Evolutionary conservation across 768 basidiomycete genomes (phyloP).

Genomic region (Tricholoma matsutake): DNA sequence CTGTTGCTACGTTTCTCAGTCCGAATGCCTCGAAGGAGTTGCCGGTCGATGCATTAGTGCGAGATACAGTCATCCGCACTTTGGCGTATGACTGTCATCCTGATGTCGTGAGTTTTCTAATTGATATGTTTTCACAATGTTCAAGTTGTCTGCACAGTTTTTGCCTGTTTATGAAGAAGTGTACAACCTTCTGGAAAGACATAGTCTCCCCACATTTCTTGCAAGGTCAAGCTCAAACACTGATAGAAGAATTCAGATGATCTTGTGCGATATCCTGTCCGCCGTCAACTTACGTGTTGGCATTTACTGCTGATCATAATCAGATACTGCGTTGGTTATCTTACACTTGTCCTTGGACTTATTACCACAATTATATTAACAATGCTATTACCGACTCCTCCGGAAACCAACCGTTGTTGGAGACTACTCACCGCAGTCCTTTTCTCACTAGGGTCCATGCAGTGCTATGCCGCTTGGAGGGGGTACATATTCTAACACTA

Average conservation of each 20-base stretch:
- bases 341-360: constrained; percentile 24
- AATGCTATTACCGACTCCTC: constrained; percentile 21
- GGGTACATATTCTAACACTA: constrained; percentile 19
- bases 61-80: constrained; percentile 26
- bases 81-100: constrained; percentile 32
- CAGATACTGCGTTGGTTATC: constrained; percentile 30
- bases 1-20: constrained; percentile 30
- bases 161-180: constrained; percentile 32
- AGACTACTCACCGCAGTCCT: constrained; percentile 30
- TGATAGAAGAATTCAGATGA: constrained; percentile 33
- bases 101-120: constrained; percentile 26
- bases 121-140: too few relatives aligned
- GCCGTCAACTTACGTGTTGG: background rate
- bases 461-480: constrained; percentile 32
- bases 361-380: constrained; percentile 26
- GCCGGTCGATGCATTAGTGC: constrained; percentile 20
- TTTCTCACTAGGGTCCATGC: constrained; percentile 26
- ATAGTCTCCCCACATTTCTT: constrained; percentile 32
- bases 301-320: background rate
- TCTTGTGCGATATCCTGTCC: constrained; percentile 23
- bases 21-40: constrained; percentile 29
- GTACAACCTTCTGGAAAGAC: constrained; percentile 27
- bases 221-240: constrained; percentile 29
- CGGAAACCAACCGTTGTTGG: constrained; percentile 25
- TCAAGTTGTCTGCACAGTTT: constrained; percentile 20